Conservation (phyloP, 2,329 filamentous ascomycete species). For the Ceratocystis eucalypticola region DNA sequence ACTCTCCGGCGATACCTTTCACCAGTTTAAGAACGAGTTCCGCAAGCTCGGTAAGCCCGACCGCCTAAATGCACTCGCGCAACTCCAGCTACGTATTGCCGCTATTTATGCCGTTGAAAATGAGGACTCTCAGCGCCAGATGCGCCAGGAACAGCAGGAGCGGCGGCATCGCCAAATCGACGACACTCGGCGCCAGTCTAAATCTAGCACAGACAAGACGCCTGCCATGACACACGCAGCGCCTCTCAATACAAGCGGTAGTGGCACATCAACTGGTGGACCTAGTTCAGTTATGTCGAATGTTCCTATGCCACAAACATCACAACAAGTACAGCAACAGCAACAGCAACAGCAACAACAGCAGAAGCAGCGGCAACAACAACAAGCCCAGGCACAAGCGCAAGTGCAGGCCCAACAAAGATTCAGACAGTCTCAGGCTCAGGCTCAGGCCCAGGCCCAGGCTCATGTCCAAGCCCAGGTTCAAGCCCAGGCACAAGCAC, state of each 20-base stretch:
- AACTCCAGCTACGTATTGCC: constrained; percentile 31
- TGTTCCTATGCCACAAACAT: background rate
- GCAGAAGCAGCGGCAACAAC: constrained; percentile 5
- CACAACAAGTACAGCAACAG: constrained; percentile 12
- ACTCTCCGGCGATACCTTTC: constrained; percentile 33
- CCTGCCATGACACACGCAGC: background rate
- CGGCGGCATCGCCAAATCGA: constrained; percentile 30
- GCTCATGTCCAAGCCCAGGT: constrained; percentile 4
- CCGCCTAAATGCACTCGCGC: constrained; percentile 29
- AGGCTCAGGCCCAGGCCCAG: constrained; percentile 7
- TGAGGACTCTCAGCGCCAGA: constrained; percentile 31
- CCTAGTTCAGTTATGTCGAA: constrained; percentile 19
- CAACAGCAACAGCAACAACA: background rate
- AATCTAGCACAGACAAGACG: background rate
- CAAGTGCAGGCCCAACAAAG: constrained; percentile 17
- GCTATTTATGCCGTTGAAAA: constrained; percentile 35
- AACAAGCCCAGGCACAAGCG: constrained; percentile 4
- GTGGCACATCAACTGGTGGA: background rate
- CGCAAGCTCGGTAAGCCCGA: constrained; percentile 32
- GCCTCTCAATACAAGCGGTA: background rate
- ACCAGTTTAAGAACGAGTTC: constrained; percentile 33
- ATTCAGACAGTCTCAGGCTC: constrained; percentile 21
- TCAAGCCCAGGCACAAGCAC: constrained; percentile 1
- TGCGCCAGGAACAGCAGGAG: constrained; percentile 29
- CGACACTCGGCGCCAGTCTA: constrained; percentile 23